phyloP scores from a whole-genome alignment of 164 flowering plant genomes.

The Aristolochia fimbriata region DNA sequence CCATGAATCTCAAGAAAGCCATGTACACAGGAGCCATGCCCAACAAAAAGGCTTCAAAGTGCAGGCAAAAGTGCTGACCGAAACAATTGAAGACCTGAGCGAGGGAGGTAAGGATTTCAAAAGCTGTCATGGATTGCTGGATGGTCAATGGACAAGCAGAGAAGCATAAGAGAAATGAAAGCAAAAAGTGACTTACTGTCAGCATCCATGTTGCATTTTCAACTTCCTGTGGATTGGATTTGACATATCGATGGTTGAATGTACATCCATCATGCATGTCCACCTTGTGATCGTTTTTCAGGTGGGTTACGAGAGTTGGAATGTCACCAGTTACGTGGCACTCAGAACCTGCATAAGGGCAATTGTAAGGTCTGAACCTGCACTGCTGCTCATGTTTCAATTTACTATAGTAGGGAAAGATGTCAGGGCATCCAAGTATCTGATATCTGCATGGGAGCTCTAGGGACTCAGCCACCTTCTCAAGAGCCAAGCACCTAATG shows the following conservation, averaged over 20 bases:
- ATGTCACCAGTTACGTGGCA: constrained; percentile 55
- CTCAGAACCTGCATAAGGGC: constrained; percentile 76
- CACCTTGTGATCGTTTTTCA: constrained; percentile 62
- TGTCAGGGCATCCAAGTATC: constrained; percentile 42
- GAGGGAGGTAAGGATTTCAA: background rate
- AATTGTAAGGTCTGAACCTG: constrained; percentile 47
- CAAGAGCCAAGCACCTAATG: constrained; percentile 62
- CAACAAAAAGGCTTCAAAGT: constrained; percentile 59
- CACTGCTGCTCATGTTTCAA: constrained; percentile 58
- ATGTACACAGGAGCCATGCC: constrained; percentile 66
- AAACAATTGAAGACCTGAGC: constrained; percentile 64
- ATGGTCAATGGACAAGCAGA: too few relatives aligned
- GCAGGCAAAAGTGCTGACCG: constrained; percentile 58
- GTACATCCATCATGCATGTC: constrained; percentile 72
- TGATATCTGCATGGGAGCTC: constrained; percentile 60
- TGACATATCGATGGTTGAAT: constrained; percentile 65
- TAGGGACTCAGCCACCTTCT: constrained; percentile 64
- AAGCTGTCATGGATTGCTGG: too few relatives aligned
- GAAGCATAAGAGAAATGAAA: background rate
- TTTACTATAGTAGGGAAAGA: constrained; percentile 52
- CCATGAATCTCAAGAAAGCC: constrained; percentile 75
- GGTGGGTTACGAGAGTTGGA: constrained; percentile 42
- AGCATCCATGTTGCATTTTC: constrained; percentile 77
- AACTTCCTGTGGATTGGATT: constrained; percentile 48
- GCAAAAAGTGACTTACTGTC: constrained; percentile 31